These are phyloP conservation scores for Oidiodendron maius DNA, from an alignment of 495 filamentous ascomycete species.

Conservation along the genomic window DNA sequence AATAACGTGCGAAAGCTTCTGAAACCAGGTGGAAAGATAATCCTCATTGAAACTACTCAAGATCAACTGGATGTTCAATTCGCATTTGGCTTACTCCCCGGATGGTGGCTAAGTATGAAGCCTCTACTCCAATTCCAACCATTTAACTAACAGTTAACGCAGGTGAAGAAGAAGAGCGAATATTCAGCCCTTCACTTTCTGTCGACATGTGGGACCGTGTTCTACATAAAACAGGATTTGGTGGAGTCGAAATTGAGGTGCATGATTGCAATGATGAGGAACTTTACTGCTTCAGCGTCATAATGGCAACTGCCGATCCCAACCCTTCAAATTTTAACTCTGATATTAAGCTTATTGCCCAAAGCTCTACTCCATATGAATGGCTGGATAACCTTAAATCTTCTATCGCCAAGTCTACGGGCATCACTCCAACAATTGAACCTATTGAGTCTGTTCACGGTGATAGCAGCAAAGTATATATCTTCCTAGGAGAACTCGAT, in stretches of 20 bases:
- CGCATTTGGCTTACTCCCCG: slow-evolving; percentile 37
- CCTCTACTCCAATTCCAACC: neutral
- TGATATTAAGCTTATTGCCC: neutral
- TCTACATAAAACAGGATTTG: slow-evolving; percentile 2
- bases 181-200: neutral
- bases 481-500: slow-evolving; percentile 8
- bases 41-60: slow-evolving; percentile 21
- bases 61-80: slow-evolving; percentile 28
- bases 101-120: slow-evolving; percentile 39
- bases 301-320: slow-evolving; percentile 1
- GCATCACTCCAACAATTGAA: neutral
- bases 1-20: slow-evolving; percentile 31
- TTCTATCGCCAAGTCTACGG: neutral
- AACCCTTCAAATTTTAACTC: neutral
- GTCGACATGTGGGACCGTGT: slow-evolving; percentile 5
- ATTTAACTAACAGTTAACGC: neutral
- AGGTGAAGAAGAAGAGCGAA: neutral
- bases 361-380: neutral
- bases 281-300: slow-evolving; percentile 2
- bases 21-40: slow-evolving; percentile 18
- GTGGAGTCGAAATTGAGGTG: slow-evolving; percentile 3
- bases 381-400: neutral
- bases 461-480: neutral
- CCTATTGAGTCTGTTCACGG: neutral
- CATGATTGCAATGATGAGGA: slow-evolving; percentile 2